Base-by-base conservation (phyloP, 805 yeast genomes). In the Ogataea ramenticola region DNA sequence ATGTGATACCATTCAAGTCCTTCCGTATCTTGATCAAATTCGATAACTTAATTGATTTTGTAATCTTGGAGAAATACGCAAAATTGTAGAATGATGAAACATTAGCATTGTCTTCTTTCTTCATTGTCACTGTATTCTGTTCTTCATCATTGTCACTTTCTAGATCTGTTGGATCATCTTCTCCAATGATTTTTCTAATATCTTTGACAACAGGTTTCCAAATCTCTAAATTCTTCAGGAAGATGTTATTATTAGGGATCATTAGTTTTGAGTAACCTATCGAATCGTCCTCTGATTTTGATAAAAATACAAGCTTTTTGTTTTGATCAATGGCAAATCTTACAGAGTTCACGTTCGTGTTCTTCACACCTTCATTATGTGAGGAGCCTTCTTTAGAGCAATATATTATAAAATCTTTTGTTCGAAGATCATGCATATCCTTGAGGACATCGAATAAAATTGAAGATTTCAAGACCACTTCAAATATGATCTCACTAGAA, bases 221-320 rank as follows among this genome's bases (percentile, higher is more conserved):
- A 1, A 76, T 53, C n/a, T 58, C 68, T 27, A 86, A 57, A 36
- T 80, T 79, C 48, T 84, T 91, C 29, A 88, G 58, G 12, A 79
- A 75, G 2, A 78, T 66, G 51, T 73, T 71, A 40, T 76, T 84
- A 47, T 71, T 74, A 0, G 95, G 95, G 39, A 82, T 71, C 10
- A 74, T 70, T 19, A 86, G 66, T 54, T 82, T 80, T 34, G 86
- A 79, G 42, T 71, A 68, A 0, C 95, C 96, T 39, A 86, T 70
- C n/a, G 64, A 47, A 22, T 80, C 84, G 11, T 91, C 86, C 34
- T 71, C 55, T 3, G 66, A 61, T 43, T 51, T 72, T 0, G 93
- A 82, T 5, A 84, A 74, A 43, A 88, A 71, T 22, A 72, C 67
- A 39, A 82, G 60, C 49, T 67, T 71, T 31, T 71, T 67, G 5